Base-by-base conservation (phyloP, 2,329 filamentous ascomycete genomes). In the Colletotrichum falcatum region DNA sequence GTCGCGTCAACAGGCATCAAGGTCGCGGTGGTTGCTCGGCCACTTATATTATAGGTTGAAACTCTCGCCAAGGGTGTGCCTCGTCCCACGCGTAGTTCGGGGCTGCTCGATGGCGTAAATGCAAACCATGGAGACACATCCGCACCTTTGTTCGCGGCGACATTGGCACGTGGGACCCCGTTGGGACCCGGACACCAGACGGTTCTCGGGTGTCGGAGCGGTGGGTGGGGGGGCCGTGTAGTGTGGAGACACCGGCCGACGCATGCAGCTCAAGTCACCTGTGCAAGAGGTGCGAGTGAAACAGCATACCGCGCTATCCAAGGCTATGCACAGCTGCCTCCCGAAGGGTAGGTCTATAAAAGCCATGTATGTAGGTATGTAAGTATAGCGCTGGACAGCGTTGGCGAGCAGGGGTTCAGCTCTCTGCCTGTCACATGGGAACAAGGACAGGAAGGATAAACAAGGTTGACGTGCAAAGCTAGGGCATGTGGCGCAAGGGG, bases 401-500 rank as follows among this genome's bases (percentile, higher is more conserved):
- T 20, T 35, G 18, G 20, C 9, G 3, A 51, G 28, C 23, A 28
- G 54, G 33, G 23, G 26, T 30, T 46, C 33, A 23, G 16, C 20
- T 26, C 26, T 30, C 16, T n/a, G n/a, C n/a, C 23, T 44, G 61
- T 54, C n/a, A 44, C 33, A 61, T 53, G 64, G 12, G 14, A 49
- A 35, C 33, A 46, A 46, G 9, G 28, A 33, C 2, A 5, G 20
- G 3, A 46, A 46, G 42, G 42, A 11, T 20, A 46, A 35, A 26
- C 46, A 49, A 49, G 14, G 20, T n/a, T 46, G 42, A 4, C 26
- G 26, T 9, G 16, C 33, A 67, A 76, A 62, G 74, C 76, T 37
- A 60, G 73, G 58, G 71, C 73, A 72, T 61, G 61, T 58, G 63
- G 70, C 60, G 56, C 46, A 56, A 39, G 35, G 44, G 26, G 55